These are phyloP conservation scores for Triticum timopheevii DNA, from an alignment of 176 grass and related monocot genomes.

Conservation along the genomic window DNA sequence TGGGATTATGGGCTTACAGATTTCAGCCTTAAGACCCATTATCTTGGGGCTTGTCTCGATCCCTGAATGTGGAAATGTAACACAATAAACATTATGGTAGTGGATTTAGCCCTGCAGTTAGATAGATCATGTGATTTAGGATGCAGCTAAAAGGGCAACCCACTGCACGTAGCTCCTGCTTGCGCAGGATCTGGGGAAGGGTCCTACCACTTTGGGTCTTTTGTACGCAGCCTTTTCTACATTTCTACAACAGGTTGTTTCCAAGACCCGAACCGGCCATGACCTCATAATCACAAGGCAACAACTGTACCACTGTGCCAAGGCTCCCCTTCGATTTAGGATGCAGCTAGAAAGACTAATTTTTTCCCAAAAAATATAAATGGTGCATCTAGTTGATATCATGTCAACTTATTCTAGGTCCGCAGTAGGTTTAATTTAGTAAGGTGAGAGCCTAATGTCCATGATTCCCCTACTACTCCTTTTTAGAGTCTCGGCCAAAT, in stretches of 20 bases:
- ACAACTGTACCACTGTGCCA: too few relatives aligned
- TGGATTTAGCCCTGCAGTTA: not conserved
- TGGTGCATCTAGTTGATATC: not conserved
- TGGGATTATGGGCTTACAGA: not conserved
- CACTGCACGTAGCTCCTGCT: too few relatives aligned
- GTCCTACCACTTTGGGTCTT: too few relatives aligned
- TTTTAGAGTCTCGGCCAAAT: not conserved
- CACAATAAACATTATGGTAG: not conserved
- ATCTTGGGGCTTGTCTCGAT: not conserved
- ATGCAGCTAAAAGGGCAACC: too few relatives aligned
- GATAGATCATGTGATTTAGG: not conserved
- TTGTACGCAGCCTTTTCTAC: too few relatives aligned
- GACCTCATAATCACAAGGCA: not conserved
- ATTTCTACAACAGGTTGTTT: too few relatives aligned
- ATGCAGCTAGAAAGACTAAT: not conserved
- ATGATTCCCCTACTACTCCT: not conserved
- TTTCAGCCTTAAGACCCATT: not conserved
- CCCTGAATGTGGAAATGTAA: not conserved
- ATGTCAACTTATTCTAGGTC: not conserved
- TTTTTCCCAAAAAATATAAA: not conserved
- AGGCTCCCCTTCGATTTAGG: not conserved
- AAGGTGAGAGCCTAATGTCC: not conserved
- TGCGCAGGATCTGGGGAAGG: too few relatives aligned
- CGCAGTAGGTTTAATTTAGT: not conserved
- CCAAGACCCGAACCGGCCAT: too few relatives aligned